Evolutionary conservation across 345 rosid species (phyloP).

Genomic region (Hibiscus trionum): DNA sequence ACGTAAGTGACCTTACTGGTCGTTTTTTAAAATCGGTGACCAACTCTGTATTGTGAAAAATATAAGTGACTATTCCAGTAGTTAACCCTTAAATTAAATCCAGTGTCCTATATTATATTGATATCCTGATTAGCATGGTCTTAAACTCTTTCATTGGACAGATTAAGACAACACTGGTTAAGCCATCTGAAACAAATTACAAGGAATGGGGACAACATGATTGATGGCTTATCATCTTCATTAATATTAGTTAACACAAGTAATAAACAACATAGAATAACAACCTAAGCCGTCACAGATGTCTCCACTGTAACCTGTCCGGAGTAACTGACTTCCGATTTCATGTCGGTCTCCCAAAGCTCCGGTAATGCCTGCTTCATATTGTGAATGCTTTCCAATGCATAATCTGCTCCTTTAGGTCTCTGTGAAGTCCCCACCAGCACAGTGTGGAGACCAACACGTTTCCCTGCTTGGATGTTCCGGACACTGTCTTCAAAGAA

Average conservation of each 20-base stretch:
- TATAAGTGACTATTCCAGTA: too few relatives aligned
- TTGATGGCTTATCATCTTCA: not conserved
- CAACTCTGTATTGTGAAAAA: too few relatives aligned
- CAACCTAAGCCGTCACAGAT: conserved; percentile 62
- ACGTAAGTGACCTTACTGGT: too few relatives aligned
- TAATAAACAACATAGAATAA: not conserved
- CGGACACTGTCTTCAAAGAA: conserved; percentile 73
- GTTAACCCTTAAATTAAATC: not conserved
- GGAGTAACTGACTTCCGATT: conserved; percentile 42
- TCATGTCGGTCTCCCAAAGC: conserved; percentile 56
- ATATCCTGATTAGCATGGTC: not conserved
- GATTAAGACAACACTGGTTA: conserved; percentile 18
- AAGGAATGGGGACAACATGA: conserved; percentile 5
- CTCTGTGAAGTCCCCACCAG: conserved; percentile 60
- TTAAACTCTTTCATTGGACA: not conserved
- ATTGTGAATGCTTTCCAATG: conserved; percentile 68
- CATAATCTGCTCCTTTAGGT: conserved; percentile 60
- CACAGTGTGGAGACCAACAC: conserved; percentile 56
- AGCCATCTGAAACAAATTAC: not conserved
- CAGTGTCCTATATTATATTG: not conserved
- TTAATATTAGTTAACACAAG: not conserved
- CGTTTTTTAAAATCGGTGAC: too few relatives aligned
- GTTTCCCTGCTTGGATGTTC: conserved; percentile 62
- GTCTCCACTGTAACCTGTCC: conserved; percentile 57
- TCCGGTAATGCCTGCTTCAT: conserved; percentile 57